Evolutionary conservation across 345 rosid genomes (phyloP), one percentile per base, ranked within the genome.

Genomic region (Cardiospermum halicacabum): DNA sequence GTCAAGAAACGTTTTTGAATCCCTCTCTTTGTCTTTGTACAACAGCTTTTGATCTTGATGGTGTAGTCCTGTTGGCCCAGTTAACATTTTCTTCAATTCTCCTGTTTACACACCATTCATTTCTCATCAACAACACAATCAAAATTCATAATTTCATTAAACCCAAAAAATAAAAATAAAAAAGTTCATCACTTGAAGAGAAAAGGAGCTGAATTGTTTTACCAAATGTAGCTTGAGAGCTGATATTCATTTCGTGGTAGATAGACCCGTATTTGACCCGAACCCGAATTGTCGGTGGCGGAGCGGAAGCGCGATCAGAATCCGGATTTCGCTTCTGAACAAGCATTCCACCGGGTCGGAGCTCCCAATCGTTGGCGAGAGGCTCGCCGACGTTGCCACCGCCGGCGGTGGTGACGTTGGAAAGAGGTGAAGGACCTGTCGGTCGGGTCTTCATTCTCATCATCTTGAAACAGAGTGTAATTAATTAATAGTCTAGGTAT

Each of bases 321-420:
- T 86, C 92, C 66, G 84, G 87, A 71, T 66, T 80, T 6, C 99
- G 82, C 74, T 89, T 95, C 82, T 95, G 99, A 10, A 95, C 99
- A 66, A 95, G 66, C 99, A 95, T 95, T 34, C 99, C 99, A 6
- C 99, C 97, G 15, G 99, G 99, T 68, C 99, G 79, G 64, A 91
- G 73, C 81, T 95, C 99, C 97, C 90, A 95, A 21, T 87, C 93
- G 19, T 80, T 69, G 18, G 82, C 80, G 32, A 75, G 84, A 32
- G 85, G 51, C 72, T 84, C 92, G 21, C 50, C 68, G 28, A 53
- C 67, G 28, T 11, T 1, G 1, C 39, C 39, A 9, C 60, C 77
- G 58, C 64, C 74, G 43, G 61, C 74, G 53, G 86, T 70, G 66
- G 79, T 75, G 47, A 81, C 86, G 32, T 84, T 82, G 7, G 51